phyloP scores from a whole-genome alignment of 768 basidiomycete genomes.

The Boletellus emodensis region DNA sequence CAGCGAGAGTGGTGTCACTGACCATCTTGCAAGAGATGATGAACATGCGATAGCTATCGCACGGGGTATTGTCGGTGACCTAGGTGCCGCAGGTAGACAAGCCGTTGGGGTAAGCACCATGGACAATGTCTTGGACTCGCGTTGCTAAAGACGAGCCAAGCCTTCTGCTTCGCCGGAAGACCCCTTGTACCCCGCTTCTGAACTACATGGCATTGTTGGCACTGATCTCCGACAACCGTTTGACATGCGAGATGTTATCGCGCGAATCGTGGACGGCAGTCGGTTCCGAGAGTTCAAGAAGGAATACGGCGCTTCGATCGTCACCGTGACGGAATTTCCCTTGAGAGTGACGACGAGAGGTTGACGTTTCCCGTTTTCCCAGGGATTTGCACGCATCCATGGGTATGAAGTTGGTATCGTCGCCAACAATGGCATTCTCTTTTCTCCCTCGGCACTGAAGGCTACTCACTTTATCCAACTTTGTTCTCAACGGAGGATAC shows the following conservation, averaged over 20 bases:
- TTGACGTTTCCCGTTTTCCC: conserved; percentile 6
- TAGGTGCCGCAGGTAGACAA: conserved; percentile 58
- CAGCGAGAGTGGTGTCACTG: conserved; percentile 85
- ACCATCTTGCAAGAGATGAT: conserved; percentile 81
- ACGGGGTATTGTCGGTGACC: conserved; percentile 70
- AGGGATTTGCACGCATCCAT: conserved; percentile 89
- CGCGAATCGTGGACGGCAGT: conserved; percentile 87
- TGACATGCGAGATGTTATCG: conserved; percentile 93
- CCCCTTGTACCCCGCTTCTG: conserved; percentile 75
- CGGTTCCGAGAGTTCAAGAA: conserved; percentile 94
- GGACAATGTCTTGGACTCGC: neutral
- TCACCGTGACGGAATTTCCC: conserved; percentile 56
- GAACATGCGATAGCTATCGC: conserved; percentile 82
- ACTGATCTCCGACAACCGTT: conserved; percentile 85
- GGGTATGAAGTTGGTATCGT: conserved; percentile 89
- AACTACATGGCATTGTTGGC: conserved; percentile 89
- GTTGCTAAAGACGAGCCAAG: conserved; percentile 32
- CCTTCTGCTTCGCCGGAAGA: conserved; percentile 59
- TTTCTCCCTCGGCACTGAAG: conserved; percentile 90
- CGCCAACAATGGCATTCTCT: conserved; percentile 92
- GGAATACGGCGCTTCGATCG: conserved; percentile 87
- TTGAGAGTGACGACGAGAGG: neutral
- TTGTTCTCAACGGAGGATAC: conserved; percentile 87
- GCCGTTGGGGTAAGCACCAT: conserved; percentile 43
- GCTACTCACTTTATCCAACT: conserved; percentile 94